Evolutionary conservation across 179 eudicot species (phyloP).

Genomic region (Carnegiea gigantea): DNA sequence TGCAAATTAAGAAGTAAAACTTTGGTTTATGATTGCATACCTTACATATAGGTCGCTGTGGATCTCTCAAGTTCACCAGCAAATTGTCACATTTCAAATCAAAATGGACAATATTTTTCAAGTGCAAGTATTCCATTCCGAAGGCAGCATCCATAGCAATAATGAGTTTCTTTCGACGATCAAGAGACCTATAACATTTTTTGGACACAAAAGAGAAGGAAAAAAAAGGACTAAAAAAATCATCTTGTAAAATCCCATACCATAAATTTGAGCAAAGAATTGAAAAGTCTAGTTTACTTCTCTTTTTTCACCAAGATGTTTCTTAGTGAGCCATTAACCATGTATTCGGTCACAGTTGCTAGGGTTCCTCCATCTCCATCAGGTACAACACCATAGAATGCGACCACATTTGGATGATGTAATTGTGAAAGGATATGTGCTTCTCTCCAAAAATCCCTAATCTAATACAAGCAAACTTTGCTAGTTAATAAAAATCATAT

Average conservation of each 20-base stretch:
- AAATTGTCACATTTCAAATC: slow-evolving; percentile 93
- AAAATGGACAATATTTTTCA: slow-evolving; percentile 85
- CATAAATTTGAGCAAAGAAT: not conserved
- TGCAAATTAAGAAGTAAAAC: no score
- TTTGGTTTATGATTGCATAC: slow-evolving; percentile 27
- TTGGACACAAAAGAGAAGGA: not conserved
- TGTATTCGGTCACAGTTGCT: slow-evolving; percentile 93
- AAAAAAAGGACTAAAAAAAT: slow-evolving; percentile 4
- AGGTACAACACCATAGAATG: slow-evolving; percentile 97
- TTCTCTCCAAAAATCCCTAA: slow-evolving; percentile 93
- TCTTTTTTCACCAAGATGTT: slow-evolving; percentile 76
- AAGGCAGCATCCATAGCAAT: slow-evolving; percentile 93
- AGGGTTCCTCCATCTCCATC: slow-evolving; percentile 92
- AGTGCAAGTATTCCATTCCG: slow-evolving; percentile 93
- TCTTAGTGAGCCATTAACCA: slow-evolving; percentile 95
- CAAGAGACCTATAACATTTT: slow-evolving; percentile 50
- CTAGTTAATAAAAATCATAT: not conserved
- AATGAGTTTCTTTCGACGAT: slow-evolving; percentile 73
- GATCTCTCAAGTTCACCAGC: slow-evolving; percentile 87
- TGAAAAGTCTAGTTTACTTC: slow-evolving; percentile 37
- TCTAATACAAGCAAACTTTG: slow-evolving; percentile 34
- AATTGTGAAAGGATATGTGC: slow-evolving; percentile 87
- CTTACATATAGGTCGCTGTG: slow-evolving; percentile 87
- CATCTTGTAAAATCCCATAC: no score
- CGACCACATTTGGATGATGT: slow-evolving; percentile 96